Percentiles rank a stretch among this genome's conserved stretches.
phyloP scores from a whole-genome alignment of 345 rosid genomes.

The Sonneratia alba region DNA sequence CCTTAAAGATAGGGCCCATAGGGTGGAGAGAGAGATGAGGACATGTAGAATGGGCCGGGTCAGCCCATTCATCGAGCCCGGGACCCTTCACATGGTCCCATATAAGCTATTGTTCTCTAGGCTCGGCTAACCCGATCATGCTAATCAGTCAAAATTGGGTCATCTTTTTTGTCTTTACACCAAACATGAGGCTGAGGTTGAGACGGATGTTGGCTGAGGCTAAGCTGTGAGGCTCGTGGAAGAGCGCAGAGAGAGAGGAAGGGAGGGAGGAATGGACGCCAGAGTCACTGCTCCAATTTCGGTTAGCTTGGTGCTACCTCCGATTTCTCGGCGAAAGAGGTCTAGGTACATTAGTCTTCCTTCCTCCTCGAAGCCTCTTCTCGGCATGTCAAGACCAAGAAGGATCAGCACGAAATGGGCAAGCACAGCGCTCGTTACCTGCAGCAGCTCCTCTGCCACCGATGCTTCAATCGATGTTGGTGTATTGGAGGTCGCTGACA shows the following conservation, averaged over 20 bases:
- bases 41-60: too few species aligned
- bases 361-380: neutral
- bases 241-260: neutral
- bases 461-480: neutral
- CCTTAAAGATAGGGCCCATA: neutral
- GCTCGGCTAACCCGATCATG: too few species aligned
- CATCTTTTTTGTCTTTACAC: too few species aligned
- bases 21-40: neutral
- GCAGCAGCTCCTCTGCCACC: conserved; percentile 1
- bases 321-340: neutral
- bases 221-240: too few species aligned
- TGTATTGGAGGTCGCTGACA: conserved; percentile 31
- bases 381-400: neutral
- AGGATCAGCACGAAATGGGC: neutral
- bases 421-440: neutral
- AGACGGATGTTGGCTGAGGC: neutral
- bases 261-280: conserved; percentile 2
- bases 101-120: too few species aligned
- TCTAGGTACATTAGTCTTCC: neutral
- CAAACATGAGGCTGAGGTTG: neutral
- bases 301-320: neutral
- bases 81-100: too few species aligned
- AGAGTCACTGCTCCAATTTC: conserved; percentile 2
- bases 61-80: too few species aligned
- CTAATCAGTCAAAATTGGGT: too few species aligned